phyloP scores from a whole-genome alignment of 805 yeast species.

The Kazachstania martiniae region DNA sequence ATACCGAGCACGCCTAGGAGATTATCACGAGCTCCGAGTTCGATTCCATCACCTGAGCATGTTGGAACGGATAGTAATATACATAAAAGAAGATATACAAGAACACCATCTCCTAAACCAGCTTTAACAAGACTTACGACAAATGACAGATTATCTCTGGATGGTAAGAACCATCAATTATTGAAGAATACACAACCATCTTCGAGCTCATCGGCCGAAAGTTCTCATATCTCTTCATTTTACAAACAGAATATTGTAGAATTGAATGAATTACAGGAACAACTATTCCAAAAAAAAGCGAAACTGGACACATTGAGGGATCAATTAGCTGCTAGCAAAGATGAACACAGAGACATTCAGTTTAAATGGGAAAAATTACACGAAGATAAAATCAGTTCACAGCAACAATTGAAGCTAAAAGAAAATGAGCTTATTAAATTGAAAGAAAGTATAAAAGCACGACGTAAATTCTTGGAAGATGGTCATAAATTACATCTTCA shows the following conservation, averaged over 20 bases:
- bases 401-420: constrained; percentile 23
- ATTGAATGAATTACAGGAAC: constrained; percentile 21
- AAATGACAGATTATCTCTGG: constrained; percentile 1
- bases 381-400: constrained; percentile 18
- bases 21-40: neutral
- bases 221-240: constrained; percentile 18
- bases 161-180: neutral
- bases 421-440: constrained; percentile 25
- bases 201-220: neutral
- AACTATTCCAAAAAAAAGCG: constrained; percentile 17
- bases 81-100: constrained; percentile 7
- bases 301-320: constrained; percentile 17
- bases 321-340: constrained; percentile 12
- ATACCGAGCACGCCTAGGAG: constrained; percentile 5
- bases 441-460: constrained; percentile 18
- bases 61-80: neutral
- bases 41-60: constrained; percentile 2
- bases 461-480: constrained; percentile 16
- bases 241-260: constrained; percentile 25
- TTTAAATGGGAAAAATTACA: constrained; percentile 21
- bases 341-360: constrained; percentile 13
- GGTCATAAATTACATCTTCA: constrained; percentile 28
- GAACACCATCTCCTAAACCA: constrained; percentile 5
- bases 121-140: neutral
- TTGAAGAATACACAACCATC: neutral